phyloP scores from a whole-genome alignment of 768 basidiomycete genomes.

The Albatrellus ellisii region DNA sequence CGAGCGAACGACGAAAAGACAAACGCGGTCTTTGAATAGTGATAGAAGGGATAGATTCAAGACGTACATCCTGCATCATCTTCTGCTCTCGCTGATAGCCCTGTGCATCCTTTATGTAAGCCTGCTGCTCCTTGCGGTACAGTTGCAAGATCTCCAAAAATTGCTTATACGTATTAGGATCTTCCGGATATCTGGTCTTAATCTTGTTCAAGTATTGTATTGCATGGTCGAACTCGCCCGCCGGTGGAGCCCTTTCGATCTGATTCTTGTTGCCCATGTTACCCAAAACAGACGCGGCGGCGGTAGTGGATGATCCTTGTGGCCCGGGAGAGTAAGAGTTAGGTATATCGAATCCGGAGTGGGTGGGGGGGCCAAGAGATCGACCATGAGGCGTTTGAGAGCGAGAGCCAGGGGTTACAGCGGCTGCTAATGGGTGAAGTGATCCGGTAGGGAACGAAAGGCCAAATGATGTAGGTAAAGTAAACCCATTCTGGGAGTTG shows the following conservation, averaged over 20 bases:
- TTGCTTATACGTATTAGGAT: constrained; percentile 78
- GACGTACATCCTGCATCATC: constrained; percentile 54
- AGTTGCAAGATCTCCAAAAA: constrained; percentile 82
- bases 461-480: constrained; percentile 19
- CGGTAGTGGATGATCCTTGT: constrained; percentile 1
- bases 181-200: constrained; percentile 79
- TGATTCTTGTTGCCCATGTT: constrained; percentile 26
- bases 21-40: background rate
- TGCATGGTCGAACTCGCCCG: constrained; percentile 81
- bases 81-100: constrained; percentile 29
- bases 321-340: constrained; percentile 4
- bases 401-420: constrained; percentile 33
- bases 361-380: constrained; percentile 20
- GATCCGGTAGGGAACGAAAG: constrained; percentile 11
- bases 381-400: constrained; percentile 21
- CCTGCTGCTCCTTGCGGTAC: constrained; percentile 62
- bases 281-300: constrained; percentile 12
- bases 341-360: constrained; percentile 31
- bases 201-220: constrained; percentile 99
- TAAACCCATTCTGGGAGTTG: constrained; percentile 23
- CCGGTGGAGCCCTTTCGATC: constrained; percentile 33
- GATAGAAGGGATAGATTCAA: constrained; percentile 5
- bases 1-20: constrained; percentile 1
- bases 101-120: constrained; percentile 26
- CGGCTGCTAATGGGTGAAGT: constrained; percentile 35